A percentile compares a stretch with the other conserved stretches of the same genome.
These are phyloP conservation scores for Trametes villosa DNA, from an alignment of 768 basidiomycete species.

Conservation along the genomic window DNA sequence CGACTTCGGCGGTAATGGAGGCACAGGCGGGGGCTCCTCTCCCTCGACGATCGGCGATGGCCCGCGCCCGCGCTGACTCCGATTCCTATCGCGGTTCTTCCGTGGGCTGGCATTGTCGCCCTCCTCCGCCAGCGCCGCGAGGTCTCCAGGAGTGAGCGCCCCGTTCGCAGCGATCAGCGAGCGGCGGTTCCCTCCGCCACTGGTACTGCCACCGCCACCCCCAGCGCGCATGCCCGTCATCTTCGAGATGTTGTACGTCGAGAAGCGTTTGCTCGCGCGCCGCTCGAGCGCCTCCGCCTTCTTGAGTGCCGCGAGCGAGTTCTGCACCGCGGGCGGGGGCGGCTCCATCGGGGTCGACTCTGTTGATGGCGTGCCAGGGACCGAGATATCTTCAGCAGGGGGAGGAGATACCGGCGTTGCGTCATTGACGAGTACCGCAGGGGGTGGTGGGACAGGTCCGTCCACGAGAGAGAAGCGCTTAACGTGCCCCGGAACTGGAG, in stretches of 20 bases:
- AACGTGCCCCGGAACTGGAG: slow-evolving; percentile 57
- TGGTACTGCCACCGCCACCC: slow-evolving; percentile 35
- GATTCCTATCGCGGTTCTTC: slow-evolving; percentile 25
- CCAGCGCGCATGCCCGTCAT: slow-evolving; percentile 67
- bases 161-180: slow-evolving; percentile 65
- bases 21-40: slow-evolving; percentile 40
- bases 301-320: slow-evolving; percentile 87
- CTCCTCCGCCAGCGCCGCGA: slow-evolving; percentile 75
- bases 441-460: slow-evolving; percentile 57
- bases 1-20: slow-evolving; percentile 31
- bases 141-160: slow-evolving; percentile 68
- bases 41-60: slow-evolving; percentile 35
- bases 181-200: slow-evolving; percentile 59
- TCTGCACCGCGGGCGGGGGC: slow-evolving; percentile 64
- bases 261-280: slow-evolving; percentile 94
- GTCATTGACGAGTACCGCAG: slow-evolving; percentile 59
- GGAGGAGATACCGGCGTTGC: slow-evolving; percentile 34
- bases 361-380: slow-evolving; percentile 17
- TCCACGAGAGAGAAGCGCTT: slow-evolving; percentile 84
- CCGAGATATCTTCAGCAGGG: neutral
- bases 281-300: slow-evolving; percentile 85
- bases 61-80: slow-evolving; percentile 29
- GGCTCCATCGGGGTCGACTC: slow-evolving; percentile 37
- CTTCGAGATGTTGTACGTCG: slow-evolving; percentile 91
- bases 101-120: slow-evolving; percentile 25